Conservation (phyloP, 164 flowering plant species). For the Kalanchoe fedtschenkoi region DNA sequence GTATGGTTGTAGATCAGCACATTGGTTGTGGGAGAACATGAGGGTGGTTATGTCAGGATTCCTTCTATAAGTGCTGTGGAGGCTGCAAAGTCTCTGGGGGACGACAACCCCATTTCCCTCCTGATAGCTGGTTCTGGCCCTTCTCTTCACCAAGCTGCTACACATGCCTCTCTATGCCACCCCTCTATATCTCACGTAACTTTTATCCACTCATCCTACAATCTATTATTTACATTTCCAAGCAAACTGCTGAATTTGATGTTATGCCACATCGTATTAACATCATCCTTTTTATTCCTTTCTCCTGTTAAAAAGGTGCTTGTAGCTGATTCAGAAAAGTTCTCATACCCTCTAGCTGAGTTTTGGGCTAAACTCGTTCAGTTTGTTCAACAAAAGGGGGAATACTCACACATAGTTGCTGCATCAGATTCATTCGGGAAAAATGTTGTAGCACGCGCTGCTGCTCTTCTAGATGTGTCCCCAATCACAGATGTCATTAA, state of each 20-base stretch:
- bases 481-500: slow-evolving; percentile 76
- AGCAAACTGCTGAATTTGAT: neutral
- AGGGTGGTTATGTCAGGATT: neutral
- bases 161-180: slow-evolving; percentile 59
- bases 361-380: slow-evolving; percentile 84
- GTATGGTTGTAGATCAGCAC: slow-evolving; percentile 2
- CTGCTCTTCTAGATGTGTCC: slow-evolving; percentile 90
- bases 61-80: slow-evolving; percentile 5
- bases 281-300: neutral
- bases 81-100: slow-evolving; percentile 8
- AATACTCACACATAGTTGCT: slow-evolving; percentile 69
- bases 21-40: slow-evolving; percentile 7
- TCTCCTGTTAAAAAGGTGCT: slow-evolving; percentile 50
- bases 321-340: slow-evolving; percentile 74
- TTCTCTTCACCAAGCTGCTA: slow-evolving; percentile 42
- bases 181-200: slow-evolving; percentile 73
- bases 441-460: slow-evolving; percentile 81
- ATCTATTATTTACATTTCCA: neutral
- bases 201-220: neutral
- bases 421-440: slow-evolving; percentile 93
- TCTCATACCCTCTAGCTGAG: slow-evolving; percentile 71
- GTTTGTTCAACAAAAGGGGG: slow-evolving; percentile 54
- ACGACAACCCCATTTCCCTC: neutral
- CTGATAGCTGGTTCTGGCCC: slow-evolving; percentile 2
- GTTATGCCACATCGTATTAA: neutral